A percentile compares a stretch with the other conserved stretches of the same genome.
Conservation (phyloP, 768 basidiomycete species). For the Russula earlei region DNA sequence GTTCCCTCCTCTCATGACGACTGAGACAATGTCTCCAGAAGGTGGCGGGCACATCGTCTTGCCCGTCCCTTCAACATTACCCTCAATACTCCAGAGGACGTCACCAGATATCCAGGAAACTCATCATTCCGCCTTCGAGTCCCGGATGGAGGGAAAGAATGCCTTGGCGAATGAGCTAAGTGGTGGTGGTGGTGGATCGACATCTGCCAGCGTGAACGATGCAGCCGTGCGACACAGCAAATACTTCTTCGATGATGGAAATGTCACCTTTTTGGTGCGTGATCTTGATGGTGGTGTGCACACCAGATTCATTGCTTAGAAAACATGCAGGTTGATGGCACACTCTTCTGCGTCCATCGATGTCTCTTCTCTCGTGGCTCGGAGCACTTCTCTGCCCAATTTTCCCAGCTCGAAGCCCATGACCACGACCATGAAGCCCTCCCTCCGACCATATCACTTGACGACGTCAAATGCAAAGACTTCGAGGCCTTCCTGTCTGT, state of each 20-base stretch:
- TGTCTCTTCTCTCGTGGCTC: slow-evolving; percentile 9
- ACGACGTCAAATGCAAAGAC: neutral
- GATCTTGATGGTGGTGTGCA: neutral
- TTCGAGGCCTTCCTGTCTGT: neutral
- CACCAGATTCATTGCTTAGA: neutral
- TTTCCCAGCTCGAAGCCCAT: neutral
- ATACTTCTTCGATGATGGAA: slow-evolving; percentile 8
- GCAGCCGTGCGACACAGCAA: neutral
- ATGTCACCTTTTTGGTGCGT: slow-evolving; percentile 9
- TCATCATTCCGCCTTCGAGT: neutral
- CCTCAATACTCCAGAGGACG: neutral
- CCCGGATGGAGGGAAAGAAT: neutral
- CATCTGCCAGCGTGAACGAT: no score
- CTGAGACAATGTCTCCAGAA: no score
- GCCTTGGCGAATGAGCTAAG: no score
- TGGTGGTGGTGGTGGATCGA: no score
- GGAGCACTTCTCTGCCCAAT: neutral
- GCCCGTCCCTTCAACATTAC: neutral
- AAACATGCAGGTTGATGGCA: neutral
- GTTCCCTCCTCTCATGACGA: no score
- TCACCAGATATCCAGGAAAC: neutral
- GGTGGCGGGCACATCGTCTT: no score
- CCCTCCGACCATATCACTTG: neutral
- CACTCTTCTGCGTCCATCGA: slow-evolving; percentile 9
- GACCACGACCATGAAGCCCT: neutral